Conservation (phyloP, 176 grass and related monocot genomes). For the Triticum turgidum region DNA sequence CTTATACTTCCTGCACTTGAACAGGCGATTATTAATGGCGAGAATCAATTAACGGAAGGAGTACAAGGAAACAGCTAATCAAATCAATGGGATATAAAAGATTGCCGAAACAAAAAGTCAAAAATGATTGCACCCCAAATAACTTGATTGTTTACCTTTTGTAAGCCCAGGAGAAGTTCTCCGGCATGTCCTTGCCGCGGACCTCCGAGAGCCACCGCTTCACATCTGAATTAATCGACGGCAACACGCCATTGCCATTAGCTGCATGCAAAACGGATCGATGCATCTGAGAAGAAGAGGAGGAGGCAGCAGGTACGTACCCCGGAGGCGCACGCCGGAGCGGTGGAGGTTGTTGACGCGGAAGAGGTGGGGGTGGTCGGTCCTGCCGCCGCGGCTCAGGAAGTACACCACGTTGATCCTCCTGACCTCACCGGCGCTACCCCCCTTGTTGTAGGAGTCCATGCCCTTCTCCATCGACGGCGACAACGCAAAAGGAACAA, state of each 20-base stretch:
- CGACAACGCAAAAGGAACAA: not conserved
- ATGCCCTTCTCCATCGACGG: slow-evolving; percentile 14
- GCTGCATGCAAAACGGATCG: not conserved
- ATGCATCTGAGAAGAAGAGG: not conserved
- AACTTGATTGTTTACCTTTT: slow-evolving; percentile 39
- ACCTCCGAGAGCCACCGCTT: slow-evolving; percentile 80
- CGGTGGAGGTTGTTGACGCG: slow-evolving; percentile 51
- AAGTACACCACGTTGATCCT: slow-evolving; percentile 70
- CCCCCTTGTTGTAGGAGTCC: slow-evolving; percentile 14
- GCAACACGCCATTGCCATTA: not conserved
- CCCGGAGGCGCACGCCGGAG: slow-evolving; percentile 59
- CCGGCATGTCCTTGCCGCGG: slow-evolving; percentile 58
- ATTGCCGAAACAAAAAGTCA: not conserved
- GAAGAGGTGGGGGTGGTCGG: slow-evolving; percentile 76
- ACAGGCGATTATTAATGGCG: not conserved
- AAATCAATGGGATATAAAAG: not conserved
- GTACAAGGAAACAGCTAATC: not conserved
- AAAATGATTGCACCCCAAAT: not conserved
- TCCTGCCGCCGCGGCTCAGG: slow-evolving; percentile 55
- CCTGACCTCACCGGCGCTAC: slow-evolving; percentile 42
- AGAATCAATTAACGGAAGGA: not conserved
- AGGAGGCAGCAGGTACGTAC: not conserved
- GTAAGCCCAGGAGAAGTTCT: slow-evolving; percentile 66
- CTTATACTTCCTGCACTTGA: slow-evolving; percentile 47
- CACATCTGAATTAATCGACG: slow-evolving; percentile 40